Base-by-base conservation (phyloP, 495 filamentous ascomycete species). In the Extremus antarcticus region DNA sequence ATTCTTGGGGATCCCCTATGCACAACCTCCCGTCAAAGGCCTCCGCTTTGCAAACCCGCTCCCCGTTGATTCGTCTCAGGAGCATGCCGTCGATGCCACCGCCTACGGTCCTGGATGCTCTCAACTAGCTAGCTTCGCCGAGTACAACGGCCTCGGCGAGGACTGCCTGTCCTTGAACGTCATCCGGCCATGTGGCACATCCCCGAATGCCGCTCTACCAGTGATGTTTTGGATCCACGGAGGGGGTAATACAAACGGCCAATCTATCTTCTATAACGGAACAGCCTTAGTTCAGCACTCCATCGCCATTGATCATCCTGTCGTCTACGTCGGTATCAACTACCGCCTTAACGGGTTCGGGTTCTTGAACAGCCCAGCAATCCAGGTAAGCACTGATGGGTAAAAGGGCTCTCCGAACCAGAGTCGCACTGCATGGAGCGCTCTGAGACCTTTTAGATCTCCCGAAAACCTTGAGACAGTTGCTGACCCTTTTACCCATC, bases 211-310 rank as follows among this genome's bases (percentile, higher is more conserved):
- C 67, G 78, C 79, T 43, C 68, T 86, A 1, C 84, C 84, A 0
- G 78, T 87, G 17, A 66, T 82, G 40, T 71, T 84, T 4, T 86
- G 81, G 79, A 86, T 88, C 50, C 83, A 77, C 60, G 85, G 82
- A 23, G 80, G 82, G 20, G 78, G 73, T 2, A 81, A 82, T 48
- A 1, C 4, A 52, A 13, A 63, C 52, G 78, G 78, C 19, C 69
- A 70, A 20, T 69, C 69, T 8, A 63, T 65, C 0, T 76, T 80
- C 50, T 77, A 77, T 62, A 77, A 87, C 53, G 51, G 76, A 19
- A 70, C 68, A 16, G 75, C 70, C 63, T 70, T 78, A 11, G 76
- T 83, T 3, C 50, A 74, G 20, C 76, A 77, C 43, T 68, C 70
- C 8, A 71, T 78, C 15, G 54, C 62, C 0, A 78, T 80, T n/a